Evolutionary conservation across 257 asterid species (phyloP).

Genomic region (Capsicum baccatum): DNA sequence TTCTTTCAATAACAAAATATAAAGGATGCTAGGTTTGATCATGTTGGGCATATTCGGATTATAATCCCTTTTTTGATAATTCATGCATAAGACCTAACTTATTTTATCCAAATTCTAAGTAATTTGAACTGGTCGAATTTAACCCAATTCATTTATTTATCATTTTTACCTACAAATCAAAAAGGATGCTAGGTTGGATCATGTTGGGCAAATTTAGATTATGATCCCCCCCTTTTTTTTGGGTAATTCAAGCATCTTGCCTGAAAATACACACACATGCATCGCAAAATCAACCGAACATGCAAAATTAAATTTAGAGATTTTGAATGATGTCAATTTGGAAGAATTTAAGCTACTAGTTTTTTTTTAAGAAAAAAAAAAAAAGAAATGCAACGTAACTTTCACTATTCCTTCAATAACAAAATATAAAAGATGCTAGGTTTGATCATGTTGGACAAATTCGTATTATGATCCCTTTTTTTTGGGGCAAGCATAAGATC

Average conservation of each 20-base stretch:
- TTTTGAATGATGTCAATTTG: background rate
- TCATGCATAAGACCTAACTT: too few relatives aligned
- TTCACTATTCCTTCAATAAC: background rate
- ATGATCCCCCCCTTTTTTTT: background rate
- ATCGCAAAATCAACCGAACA: background rate
- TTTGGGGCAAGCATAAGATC: too few relatives aligned
- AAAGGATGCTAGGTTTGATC: too few relatives aligned
- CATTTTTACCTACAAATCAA: background rate
- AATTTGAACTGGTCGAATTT: too few relatives aligned
- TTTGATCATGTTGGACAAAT: too few relatives aligned
- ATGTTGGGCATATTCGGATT: too few relatives aligned
- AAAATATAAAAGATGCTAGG: background rate
- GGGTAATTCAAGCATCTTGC: conserved; percentile 36
- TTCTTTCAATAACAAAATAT: background rate
- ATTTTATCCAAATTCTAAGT: too few relatives aligned
- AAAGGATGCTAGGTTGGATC: background rate
- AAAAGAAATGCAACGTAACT: too few relatives aligned
- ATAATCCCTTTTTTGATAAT: too few relatives aligned
- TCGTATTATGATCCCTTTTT: too few relatives aligned
- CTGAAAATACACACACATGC: conserved; percentile 46
- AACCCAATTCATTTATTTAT: too few relatives aligned
- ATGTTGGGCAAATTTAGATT: background rate
- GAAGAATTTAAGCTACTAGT: background rate
- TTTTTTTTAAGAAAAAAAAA: background rate
- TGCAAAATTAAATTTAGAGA: background rate